A percentile compares a stretch with the other conserved stretches of the same genome.
phyloP scores from a whole-genome alignment of 805 yeast species.

The Candida ficus region DNA sequence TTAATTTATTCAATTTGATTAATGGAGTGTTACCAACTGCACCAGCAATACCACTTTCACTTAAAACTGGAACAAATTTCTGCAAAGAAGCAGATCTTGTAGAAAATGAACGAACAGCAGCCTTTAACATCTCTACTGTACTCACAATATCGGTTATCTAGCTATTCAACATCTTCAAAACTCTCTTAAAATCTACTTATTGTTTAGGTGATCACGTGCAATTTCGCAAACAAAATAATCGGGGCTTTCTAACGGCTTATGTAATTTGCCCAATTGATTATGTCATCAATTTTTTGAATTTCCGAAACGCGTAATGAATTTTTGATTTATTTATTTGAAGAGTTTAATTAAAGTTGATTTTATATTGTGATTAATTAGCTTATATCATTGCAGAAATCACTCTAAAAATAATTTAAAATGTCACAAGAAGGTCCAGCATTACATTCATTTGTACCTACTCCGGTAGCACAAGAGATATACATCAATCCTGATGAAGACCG shows the following conservation, averaged over 20 bases:
- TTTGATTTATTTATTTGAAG: neutral
- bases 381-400: too few relatives aligned
- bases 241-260: neutral
- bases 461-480: neutral
- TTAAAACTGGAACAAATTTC: conserved; percentile 45
- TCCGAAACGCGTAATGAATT: neutral
- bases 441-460: conserved; percentile 16
- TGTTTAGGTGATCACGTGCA: too few relatives aligned
- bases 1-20: conserved; percentile 51
- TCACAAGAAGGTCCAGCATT: conserved; percentile 17
- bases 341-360: too few relatives aligned
- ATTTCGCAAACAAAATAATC: conserved; percentile 2
- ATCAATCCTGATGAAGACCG: conserved; percentile 6
- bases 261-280: too few relatives aligned
- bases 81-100: conserved; percentile 4
- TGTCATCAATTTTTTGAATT: neutral
- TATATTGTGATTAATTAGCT: too few relatives aligned
- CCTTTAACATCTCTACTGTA: conserved; percentile 10
- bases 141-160: too few relatives aligned
- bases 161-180: too few relatives aligned
- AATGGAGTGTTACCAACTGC: conserved; percentile 95
- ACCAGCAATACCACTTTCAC: conserved; percentile 65
- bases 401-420: too few relatives aligned
- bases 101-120: conserved; percentile 9
- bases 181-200: too few relatives aligned